A percentile compares a stretch with the other conserved stretches of the same genome.
These are phyloP conservation scores for Middelhovenomyces tepae DNA, from an alignment of 805 yeast genomes.

Conservation along the genomic window DNA sequence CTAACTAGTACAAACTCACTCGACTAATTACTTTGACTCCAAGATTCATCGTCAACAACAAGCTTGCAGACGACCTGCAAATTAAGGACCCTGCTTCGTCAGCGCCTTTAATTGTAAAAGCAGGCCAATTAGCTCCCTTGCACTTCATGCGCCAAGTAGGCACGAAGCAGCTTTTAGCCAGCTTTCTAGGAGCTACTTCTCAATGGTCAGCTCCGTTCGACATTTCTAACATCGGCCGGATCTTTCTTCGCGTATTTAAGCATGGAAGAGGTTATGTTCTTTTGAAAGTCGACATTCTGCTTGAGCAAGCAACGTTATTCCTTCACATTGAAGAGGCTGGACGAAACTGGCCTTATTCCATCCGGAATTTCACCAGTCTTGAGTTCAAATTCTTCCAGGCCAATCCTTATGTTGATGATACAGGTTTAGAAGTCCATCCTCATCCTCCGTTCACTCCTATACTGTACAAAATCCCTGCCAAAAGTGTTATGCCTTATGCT, in stretches of 20 bases:
- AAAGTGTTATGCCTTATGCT: constrained; percentile 94
- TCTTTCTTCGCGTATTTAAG: constrained; percentile 60
- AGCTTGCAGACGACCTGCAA: constrained; percentile 45
- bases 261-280: constrained; percentile 53
- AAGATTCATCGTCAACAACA: constrained; percentile 65
- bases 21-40: constrained; percentile 78
- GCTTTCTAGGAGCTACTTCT: constrained; percentile 47
- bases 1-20: constrained; percentile 61
- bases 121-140: constrained; percentile 23
- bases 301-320: constrained; percentile 79
- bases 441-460: constrained; percentile 65
- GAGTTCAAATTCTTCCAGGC: constrained; percentile 82
- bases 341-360: constrained; percentile 84
- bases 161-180: constrained; percentile 52
- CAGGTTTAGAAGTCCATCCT: constrained; percentile 47
- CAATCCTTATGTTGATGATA: constrained; percentile 60
- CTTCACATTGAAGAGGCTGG: constrained; percentile 65
- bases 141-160: constrained; percentile 48
- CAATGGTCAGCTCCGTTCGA: constrained; percentile 86
- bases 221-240: constrained; percentile 75
- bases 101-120: constrained; percentile 23
- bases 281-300: constrained; percentile 58
- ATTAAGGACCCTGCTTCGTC: constrained; percentile 64
- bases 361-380: constrained; percentile 80
- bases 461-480: constrained; percentile 72